Conservation (phyloP, 257 asterid species). For the Scutellaria barbata region DNA sequence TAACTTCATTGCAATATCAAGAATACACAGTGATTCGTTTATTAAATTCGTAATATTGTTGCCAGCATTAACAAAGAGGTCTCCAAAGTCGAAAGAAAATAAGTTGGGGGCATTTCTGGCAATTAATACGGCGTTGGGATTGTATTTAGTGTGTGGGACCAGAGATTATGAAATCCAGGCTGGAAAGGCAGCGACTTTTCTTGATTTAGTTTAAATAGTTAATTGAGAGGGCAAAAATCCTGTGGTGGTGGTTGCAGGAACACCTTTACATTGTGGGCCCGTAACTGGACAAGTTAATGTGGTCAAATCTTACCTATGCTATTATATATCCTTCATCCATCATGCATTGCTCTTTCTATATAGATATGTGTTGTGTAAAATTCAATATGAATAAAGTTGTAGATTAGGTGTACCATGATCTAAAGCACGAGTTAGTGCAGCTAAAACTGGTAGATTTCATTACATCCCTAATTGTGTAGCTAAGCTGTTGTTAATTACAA, state of each 20-base stretch:
- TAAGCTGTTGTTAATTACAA: slow-evolving; percentile 13
- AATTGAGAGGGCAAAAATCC: slow-evolving; percentile 31
- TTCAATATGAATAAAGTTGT: no score
- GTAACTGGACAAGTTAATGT: slow-evolving; percentile 1
- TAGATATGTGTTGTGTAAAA: no score
- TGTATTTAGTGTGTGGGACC: slow-evolving; percentile 38
- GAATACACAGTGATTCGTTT: background rate
- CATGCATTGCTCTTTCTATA: no score
- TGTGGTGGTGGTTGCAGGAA: slow-evolving; percentile 40
- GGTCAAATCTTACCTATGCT: no score
- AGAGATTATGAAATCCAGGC: slow-evolving; percentile 42
- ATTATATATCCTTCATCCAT: no score
- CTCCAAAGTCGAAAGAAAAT: background rate
- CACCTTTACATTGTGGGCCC: slow-evolving; percentile 1
- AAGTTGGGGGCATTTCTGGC: slow-evolving; percentile 32
- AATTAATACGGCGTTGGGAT: background rate
- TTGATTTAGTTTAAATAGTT: slow-evolving; percentile 30
- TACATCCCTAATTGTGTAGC: slow-evolving; percentile 12
- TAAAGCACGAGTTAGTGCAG: background rate
- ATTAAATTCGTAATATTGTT: background rate
- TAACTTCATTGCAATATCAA: background rate
- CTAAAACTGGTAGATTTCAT: slow-evolving; percentile 24
- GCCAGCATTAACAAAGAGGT: background rate
- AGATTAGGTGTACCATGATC: no score
- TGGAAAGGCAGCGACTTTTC: slow-evolving; percentile 45